Conservation (phyloP, 768 basidiomycete species). For the Lentinula aciculospora region DNA sequence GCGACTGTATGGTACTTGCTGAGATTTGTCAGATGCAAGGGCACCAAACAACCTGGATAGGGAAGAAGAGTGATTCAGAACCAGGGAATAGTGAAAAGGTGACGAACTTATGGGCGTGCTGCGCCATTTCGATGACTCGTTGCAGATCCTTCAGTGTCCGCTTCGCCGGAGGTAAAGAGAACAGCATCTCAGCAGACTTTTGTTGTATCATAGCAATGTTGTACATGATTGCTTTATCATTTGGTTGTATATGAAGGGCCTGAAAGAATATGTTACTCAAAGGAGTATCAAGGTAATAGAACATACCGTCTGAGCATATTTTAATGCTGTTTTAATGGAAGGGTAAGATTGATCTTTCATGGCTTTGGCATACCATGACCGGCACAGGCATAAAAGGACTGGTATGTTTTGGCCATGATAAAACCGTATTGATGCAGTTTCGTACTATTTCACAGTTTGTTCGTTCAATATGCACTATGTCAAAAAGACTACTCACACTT, state of each 20-base stretch:
- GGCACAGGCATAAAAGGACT: slow-evolving; percentile 78
- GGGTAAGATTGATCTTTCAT: slow-evolving; percentile 80
- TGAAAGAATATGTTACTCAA: slow-evolving; percentile 23
- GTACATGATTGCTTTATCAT: slow-evolving; percentile 86
- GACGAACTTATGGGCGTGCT: slow-evolving; percentile 79
- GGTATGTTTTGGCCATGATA: slow-evolving; percentile 70
- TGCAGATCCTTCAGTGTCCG: slow-evolving; percentile 79
- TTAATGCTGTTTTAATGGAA: slow-evolving; percentile 80
- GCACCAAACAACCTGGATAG: slow-evolving; percentile 71
- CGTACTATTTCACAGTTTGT: slow-evolving; percentile 56
- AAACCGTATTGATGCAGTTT: slow-evolving; percentile 80
- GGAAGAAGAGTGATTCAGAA: background rate
- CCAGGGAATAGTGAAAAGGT: background rate
- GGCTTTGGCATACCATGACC: slow-evolving; percentile 93
- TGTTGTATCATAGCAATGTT: slow-evolving; percentile 99
- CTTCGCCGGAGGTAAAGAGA: slow-evolving; percentile 65
- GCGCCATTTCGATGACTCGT: slow-evolving; percentile 72
- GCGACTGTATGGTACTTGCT: slow-evolving; percentile 71
- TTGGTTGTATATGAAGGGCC: slow-evolving; percentile 82
- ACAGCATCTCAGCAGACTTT: slow-evolving; percentile 88
- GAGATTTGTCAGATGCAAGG: slow-evolving; percentile 66
- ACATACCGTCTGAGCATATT: slow-evolving; percentile 73
- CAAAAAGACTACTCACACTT: slow-evolving; percentile 53
- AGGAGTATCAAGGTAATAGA: background rate
- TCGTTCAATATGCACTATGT: background rate